Evolutionary conservation across 106 monocot genomes (phyloP).

Genomic region (Iris macrosiphon): DNA sequence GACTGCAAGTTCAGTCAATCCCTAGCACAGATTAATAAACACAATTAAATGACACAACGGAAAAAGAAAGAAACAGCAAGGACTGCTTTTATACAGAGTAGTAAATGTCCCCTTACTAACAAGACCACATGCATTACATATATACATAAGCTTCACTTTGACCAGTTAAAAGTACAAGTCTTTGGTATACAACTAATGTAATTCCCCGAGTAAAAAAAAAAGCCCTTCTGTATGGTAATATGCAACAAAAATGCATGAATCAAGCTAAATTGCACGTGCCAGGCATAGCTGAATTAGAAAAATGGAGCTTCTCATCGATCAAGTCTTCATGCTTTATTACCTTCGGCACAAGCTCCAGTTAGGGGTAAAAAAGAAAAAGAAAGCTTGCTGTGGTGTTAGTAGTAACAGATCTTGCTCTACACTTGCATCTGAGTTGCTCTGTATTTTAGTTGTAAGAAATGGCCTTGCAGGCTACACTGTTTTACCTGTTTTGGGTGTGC

Average conservation of each 20-base stretch:
- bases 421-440: slow-evolving; percentile 12
- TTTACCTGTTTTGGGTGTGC: slow-evolving; percentile 11
- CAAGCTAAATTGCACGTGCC: background rate
- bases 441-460: slow-evolving; percentile 19
- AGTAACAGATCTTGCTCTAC: slow-evolving; percentile 6
- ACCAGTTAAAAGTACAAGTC: background rate
- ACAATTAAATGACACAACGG: no score
- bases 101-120: no score
- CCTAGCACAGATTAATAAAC: no score
- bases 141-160: background rate
- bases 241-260: slow-evolving; percentile 19
- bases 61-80: no score
- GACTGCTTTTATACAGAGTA: no score
- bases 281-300: background rate
- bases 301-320: background rate
- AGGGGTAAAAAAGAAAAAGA: slow-evolving; percentile 15
- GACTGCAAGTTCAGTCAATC: no score
- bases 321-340: slow-evolving; percentile 1
- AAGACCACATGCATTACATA: no score
- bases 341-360: slow-evolving; percentile 9
- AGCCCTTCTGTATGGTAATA: slow-evolving; percentile 6
- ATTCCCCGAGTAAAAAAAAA: background rate
- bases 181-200: slow-evolving; percentile 7
- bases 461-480: slow-evolving; percentile 16
- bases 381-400: slow-evolving; percentile 17